A percentile compares a stretch with the other conserved stretches of the same genome.
Conservation (phyloP, 371 early-diverging fungal genomes). For the Synchytrium microbalum region DNA sequence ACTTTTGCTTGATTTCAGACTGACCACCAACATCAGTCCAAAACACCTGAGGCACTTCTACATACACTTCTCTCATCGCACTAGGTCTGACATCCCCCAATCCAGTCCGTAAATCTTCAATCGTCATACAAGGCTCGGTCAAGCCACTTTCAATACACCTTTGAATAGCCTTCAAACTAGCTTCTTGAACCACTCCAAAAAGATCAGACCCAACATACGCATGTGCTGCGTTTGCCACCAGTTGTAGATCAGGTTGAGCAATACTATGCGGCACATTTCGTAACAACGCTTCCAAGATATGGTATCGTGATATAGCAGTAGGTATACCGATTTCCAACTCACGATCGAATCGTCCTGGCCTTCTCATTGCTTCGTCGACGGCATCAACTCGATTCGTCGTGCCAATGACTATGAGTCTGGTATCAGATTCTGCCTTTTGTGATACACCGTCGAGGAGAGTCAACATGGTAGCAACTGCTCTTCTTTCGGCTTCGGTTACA, state of each 20-base stretch:
- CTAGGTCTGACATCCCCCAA: conserved; percentile 74
- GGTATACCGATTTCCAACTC: conserved; percentile 96
- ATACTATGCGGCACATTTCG: conserved; percentile 61
- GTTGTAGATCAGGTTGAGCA: conserved; percentile 42
- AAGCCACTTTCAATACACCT: neutral
- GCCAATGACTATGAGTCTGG: conserved; percentile 75
- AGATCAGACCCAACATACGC: conserved; percentile 99
- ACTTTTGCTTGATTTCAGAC: conserved; percentile 81
- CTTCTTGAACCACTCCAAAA: conserved; percentile 77
- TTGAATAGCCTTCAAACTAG: conserved; percentile 71
- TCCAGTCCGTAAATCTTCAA: conserved; percentile 29
- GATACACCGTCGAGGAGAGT: conserved; percentile 93
- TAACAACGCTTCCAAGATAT: conserved; percentile 71
- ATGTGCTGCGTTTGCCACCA: conserved; percentile 64
- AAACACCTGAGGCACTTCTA: conserved; percentile 90
- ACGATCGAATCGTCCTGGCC: conserved; percentile 97
- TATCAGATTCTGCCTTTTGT: neutral
- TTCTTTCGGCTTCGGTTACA: conserved; percentile 67
- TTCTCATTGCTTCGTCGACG: conserved; percentile 90
- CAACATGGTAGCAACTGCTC: conserved; percentile 93
- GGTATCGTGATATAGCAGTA: conserved; percentile 53
- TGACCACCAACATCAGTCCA: conserved; percentile 99
- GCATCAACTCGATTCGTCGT: conserved; percentile 96
- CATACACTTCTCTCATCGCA: conserved; percentile 91
- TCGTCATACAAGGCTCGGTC: conserved; percentile 14